Evolutionary conservation across 2,329 filamentous ascomycete genomes (phyloP).

Genomic region (Trematosphaeria pertusa): DNA sequence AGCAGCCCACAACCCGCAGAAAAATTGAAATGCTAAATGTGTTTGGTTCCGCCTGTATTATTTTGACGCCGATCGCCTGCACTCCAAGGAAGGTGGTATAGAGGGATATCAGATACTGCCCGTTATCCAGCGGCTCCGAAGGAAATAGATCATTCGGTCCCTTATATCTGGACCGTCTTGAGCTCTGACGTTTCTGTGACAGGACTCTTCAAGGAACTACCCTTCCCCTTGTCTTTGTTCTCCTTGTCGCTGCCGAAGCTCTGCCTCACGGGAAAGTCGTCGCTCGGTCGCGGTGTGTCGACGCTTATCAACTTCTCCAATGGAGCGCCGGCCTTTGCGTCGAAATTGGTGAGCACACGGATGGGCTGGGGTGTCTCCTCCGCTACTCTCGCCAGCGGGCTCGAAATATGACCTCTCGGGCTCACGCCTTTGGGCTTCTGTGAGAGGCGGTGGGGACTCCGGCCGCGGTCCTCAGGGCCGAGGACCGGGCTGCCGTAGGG

Average conservation of each 20-base stretch:
- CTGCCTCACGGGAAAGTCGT: slow-evolving; percentile 38
- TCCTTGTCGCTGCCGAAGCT: slow-evolving; percentile 50
- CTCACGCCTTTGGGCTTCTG: slow-evolving; percentile 67
- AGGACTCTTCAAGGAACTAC: slow-evolving; percentile 24
- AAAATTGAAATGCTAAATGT: slow-evolving; percentile 11
- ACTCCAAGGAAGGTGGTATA: slow-evolving; percentile 22
- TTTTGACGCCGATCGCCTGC: slow-evolving; percentile 27
- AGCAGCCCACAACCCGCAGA: background rate
- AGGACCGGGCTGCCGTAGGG: slow-evolving; percentile 73
- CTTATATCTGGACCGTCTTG: slow-evolving; percentile 58
- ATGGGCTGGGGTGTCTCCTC: slow-evolving; percentile 65
- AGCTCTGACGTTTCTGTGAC: slow-evolving; percentile 47
- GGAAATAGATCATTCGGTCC: slow-evolving; percentile 24
- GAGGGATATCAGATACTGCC: slow-evolving; percentile 19
- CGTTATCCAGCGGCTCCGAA: slow-evolving; percentile 39
- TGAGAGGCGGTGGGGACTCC: slow-evolving; percentile 72
- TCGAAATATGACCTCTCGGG: slow-evolving; percentile 71
- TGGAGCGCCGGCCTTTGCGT: slow-evolving; percentile 32
- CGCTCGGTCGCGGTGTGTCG: slow-evolving; percentile 50
- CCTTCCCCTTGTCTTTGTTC: slow-evolving; percentile 39
- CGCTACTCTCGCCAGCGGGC: slow-evolving; percentile 75
- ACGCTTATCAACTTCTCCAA: slow-evolving; percentile 53
- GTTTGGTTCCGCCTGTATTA: slow-evolving; percentile 11
- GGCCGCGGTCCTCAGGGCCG: slow-evolving; percentile 65
- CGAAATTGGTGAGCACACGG: slow-evolving; percentile 44